Conservation (phyloP, 768 basidiomycete species). For the Sistotremastrum suecicum region DNA sequence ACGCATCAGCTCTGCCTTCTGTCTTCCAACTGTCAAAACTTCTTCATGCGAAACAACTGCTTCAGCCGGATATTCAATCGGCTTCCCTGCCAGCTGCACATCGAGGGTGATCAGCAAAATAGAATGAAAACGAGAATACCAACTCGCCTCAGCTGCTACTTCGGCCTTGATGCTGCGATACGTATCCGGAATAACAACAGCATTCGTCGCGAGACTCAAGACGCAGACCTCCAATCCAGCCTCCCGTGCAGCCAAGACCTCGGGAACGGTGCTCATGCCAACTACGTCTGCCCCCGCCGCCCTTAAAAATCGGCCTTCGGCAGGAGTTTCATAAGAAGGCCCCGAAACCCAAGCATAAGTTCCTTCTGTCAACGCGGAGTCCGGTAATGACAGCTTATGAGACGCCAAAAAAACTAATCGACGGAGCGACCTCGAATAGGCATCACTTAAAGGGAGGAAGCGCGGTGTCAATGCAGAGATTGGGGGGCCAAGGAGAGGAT, state of each 20-base stretch:
- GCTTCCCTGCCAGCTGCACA: slow-evolving; percentile 46
- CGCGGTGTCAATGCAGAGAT: slow-evolving; percentile 46
- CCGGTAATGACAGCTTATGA: slow-evolving; percentile 38
- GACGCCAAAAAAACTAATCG: slow-evolving; percentile 61
- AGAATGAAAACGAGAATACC: background rate
- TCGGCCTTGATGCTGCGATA: slow-evolving; percentile 61
- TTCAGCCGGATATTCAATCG: slow-evolving; percentile 23
- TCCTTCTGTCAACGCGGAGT: slow-evolving; percentile 57
- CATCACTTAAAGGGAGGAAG: slow-evolving; percentile 75
- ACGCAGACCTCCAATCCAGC: slow-evolving; percentile 66
- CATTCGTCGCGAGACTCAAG: slow-evolving; percentile 76
- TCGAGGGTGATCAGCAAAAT: slow-evolving; percentile 1
- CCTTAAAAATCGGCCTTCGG: slow-evolving; percentile 69
- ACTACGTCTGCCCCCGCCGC: slow-evolving; percentile 77
- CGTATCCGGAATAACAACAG: slow-evolving; percentile 56
- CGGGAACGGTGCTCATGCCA: slow-evolving; percentile 88
- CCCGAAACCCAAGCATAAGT: slow-evolving; percentile 85
- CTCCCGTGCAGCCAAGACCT: slow-evolving; percentile 69
- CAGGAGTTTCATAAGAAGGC: slow-evolving; percentile 81
- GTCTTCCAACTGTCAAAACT: slow-evolving; percentile 49
- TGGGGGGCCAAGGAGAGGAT: slow-evolving; percentile 65
- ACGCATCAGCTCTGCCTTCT: slow-evolving; percentile 62
- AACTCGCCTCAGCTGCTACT: slow-evolving; percentile 59
- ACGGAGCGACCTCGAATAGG: slow-evolving; percentile 63
- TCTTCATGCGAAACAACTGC: slow-evolving; percentile 65